Evolutionary conservation across 352 stramenopile species (phyloP).

Genomic region (Pythium plurisporium): DNA sequence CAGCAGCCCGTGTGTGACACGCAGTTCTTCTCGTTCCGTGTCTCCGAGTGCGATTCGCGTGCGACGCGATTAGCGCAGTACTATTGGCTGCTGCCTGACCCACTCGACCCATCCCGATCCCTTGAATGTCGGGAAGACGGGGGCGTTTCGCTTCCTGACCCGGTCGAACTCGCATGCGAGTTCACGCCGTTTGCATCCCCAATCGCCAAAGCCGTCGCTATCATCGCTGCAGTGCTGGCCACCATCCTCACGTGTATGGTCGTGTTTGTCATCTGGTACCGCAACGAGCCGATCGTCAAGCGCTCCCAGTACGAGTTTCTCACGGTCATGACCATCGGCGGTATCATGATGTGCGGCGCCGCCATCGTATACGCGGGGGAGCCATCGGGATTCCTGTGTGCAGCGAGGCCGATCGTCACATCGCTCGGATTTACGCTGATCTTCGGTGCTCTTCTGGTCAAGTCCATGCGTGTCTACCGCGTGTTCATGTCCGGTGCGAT

Average conservation of each 20-base stretch:
- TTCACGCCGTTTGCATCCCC: constrained; percentile 28
- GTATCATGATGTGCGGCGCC: constrained; percentile 23
- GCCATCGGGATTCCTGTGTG: constrained; percentile 19
- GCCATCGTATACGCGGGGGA: constrained; percentile 20
- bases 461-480: constrained; percentile 37
- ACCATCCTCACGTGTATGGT: constrained; percentile 13
- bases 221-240: constrained; percentile 19
- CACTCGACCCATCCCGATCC: constrained; percentile 18
- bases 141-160: constrained; percentile 20
- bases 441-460: constrained; percentile 30
- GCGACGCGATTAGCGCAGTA: constrained; percentile 33
- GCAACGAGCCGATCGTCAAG: constrained; percentile 30
- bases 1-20: constrained; percentile 32
- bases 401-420: constrained; percentile 17
- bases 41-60: constrained; percentile 27
- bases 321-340: constrained; percentile 24
- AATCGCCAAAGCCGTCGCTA: neutral
- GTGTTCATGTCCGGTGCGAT: constrained; percentile 28
- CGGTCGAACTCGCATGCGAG: constrained; percentile 28
- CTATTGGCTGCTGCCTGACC: constrained; percentile 35
- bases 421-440: constrained; percentile 28
- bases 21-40: constrained; percentile 37
- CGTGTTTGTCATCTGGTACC: constrained; percentile 26
- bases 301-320: constrained; percentile 37
- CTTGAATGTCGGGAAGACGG: constrained; percentile 28